phyloP scores from a whole-genome alignment of 2,329 filamentous ascomycete species.

The Fusarium veterinarium region DNA sequence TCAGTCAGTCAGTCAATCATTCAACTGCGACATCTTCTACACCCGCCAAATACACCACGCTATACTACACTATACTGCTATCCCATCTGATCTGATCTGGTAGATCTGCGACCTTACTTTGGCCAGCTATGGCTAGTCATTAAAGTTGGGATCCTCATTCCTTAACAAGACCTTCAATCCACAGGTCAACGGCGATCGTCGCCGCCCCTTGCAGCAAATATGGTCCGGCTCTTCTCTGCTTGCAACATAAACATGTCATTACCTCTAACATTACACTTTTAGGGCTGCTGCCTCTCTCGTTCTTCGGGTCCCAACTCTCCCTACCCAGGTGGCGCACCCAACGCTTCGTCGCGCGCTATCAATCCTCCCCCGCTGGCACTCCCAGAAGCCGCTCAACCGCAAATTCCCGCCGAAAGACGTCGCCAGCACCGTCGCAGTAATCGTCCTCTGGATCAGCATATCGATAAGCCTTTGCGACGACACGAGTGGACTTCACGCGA shows the following conservation, averaged over 20 bases:
- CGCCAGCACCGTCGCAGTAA: constrained; percentile 49
- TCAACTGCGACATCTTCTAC: not conserved
- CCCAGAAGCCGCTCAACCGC: constrained; percentile 43
- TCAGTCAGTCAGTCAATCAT: not conserved
- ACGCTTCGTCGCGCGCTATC: constrained; percentile 65
- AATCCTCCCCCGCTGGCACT: constrained; percentile 55
- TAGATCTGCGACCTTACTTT: constrained; percentile 22
- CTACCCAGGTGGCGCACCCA: constrained; percentile 61
- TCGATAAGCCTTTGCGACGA: constrained; percentile 74
- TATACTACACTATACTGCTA: not conserved
- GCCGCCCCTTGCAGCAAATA: constrained; percentile 23
- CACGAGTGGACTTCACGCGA: constrained; percentile 74
- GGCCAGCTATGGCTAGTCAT: constrained; percentile 38
- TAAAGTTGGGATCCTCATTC: constrained; percentile 35
- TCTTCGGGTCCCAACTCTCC: constrained; percentile 64
- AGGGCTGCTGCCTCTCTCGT: constrained; percentile 70
- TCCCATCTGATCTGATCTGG: not conserved
- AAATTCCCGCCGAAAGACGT: constrained; percentile 43
- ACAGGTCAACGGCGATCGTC: constrained; percentile 22
- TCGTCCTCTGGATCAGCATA: constrained; percentile 69
- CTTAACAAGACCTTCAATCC: constrained; percentile 23
- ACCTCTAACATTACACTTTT: constrained; percentile 31
- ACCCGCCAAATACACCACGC: not conserved
- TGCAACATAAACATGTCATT: not conserved
- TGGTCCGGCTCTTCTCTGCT: constrained; percentile 27